Conservation (phyloP, 257 asterid species). For the Ocimum tenuiflorum region DNA sequence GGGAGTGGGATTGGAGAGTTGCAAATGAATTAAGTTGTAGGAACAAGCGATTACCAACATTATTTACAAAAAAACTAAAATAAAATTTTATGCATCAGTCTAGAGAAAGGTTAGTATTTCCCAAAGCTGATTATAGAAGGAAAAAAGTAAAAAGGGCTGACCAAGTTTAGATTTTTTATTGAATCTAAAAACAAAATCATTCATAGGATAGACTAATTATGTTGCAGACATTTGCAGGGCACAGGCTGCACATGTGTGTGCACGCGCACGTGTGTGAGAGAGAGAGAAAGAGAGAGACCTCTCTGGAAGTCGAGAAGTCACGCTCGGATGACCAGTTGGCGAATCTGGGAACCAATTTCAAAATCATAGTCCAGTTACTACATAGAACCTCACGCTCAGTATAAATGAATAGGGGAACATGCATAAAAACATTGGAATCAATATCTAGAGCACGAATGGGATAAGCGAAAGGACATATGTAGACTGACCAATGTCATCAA, state of each 20-base stretch:
- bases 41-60: slow-evolving; percentile 8
- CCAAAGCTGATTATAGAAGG: neutral
- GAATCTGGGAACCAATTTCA: slow-evolving; percentile 49
- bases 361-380: neutral
- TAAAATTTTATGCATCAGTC: slow-evolving; percentile 3
- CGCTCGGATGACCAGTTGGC: slow-evolving; percentile 48
- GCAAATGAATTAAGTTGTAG: neutral
- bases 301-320: slow-evolving; percentile 92
- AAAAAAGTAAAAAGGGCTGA: neutral
- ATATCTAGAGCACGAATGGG: neutral
- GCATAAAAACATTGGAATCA: slow-evolving; percentile 11
- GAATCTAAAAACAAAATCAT: neutral
- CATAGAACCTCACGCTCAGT: neutral
- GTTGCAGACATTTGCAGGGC: neutral
- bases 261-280: neutral
- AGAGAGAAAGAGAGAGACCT: slow-evolving; percentile 39
- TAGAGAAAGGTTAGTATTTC: neutral
- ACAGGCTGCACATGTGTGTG: neutral
- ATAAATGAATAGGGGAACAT: slow-evolving; percentile 5
- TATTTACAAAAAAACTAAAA: neutral
- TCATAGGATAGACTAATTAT: neutral
- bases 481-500: slow-evolving; percentile 73
- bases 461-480: slow-evolving; percentile 5
- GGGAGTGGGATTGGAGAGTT: neutral
- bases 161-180: neutral